These are phyloP conservation scores for Hapsidospora chrysogenum DNA, from an alignment of 495 filamentous ascomycete species.

Conservation along the genomic window DNA sequence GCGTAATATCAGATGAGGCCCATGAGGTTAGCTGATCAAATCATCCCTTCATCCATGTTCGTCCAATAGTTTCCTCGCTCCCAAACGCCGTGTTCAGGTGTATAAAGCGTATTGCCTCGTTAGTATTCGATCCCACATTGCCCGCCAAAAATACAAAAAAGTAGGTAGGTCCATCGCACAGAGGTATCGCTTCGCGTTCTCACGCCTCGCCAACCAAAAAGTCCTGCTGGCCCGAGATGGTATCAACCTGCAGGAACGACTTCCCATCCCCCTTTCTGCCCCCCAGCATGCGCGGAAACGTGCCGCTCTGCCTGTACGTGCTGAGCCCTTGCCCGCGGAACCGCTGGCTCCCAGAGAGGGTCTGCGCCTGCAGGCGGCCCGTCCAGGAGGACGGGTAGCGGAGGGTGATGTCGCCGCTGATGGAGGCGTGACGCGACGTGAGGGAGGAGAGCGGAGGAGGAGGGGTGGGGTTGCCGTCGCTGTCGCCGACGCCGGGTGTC, in stretches of 20 bases:
- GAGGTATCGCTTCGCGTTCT: too few species aligned
- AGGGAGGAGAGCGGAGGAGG: constrained; percentile 16
- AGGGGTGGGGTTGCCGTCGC: neutral
- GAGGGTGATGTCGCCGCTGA: constrained; percentile 16
- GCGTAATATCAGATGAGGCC: too few species aligned
- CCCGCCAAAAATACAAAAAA: too few species aligned
- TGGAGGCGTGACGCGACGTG: constrained; percentile 12
- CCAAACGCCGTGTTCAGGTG: too few species aligned
- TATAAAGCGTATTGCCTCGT: too few species aligned
- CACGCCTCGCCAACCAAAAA: neutral
- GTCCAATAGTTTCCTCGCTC: too few species aligned
- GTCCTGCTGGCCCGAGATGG: constrained; percentile 1
- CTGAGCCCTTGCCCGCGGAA: neutral
- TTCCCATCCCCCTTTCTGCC: constrained; percentile 2
- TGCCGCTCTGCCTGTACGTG: neutral
- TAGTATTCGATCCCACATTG: too few species aligned
- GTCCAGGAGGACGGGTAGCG: constrained; percentile 23
- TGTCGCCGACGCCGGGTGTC: neutral
- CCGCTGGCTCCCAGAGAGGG: neutral
- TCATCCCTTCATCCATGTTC: too few species aligned
- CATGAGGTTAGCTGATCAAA: too few species aligned
- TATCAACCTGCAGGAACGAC: neutral
- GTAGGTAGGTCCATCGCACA: too few species aligned
- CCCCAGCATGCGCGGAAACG: neutral
- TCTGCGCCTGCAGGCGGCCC: constrained; percentile 10